Evolutionary conservation across 805 yeast species (phyloP).

Genomic region (Maudiozyma turicensis): DNA sequence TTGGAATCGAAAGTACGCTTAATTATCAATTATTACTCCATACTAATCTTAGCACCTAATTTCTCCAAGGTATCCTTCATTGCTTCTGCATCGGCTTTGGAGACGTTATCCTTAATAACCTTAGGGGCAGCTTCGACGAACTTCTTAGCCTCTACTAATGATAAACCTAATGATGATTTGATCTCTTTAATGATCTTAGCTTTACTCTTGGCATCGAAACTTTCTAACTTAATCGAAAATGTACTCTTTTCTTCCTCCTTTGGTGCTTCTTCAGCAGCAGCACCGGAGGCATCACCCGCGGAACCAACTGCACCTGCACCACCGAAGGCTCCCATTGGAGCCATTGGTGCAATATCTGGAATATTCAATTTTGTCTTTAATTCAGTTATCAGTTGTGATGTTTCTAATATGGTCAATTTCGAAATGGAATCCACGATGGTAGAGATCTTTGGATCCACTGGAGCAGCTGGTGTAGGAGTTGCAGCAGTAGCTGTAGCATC

Average conservation of each 20-base stretch:
- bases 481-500: not conserved
- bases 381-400: conserved; percentile 76
- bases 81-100: conserved; percentile 97
- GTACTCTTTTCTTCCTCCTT: conserved; percentile 86
- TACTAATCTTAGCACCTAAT: conserved; percentile 83
- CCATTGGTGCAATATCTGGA: conserved; percentile 63
- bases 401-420: conserved; percentile 82
- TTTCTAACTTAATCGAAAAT: conserved; percentile 82
- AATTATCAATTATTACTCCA: conserved; percentile 48
- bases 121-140: conserved; percentile 97
- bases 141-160: conserved; percentile 94
- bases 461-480: not conserved
- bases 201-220: conserved; percentile 89
- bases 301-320: conserved; percentile 40
- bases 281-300: conserved; percentile 49
- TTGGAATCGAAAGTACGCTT: not conserved
- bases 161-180: conserved; percentile 79
- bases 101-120: conserved; percentile 85
- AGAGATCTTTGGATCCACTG: conserved; percentile 77
- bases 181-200: conserved; percentile 98
- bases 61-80: conserved; percentile 87
- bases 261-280: conserved; percentile 63
- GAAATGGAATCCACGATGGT: conserved; percentile 87
- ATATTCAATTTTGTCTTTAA: conserved; percentile 77
- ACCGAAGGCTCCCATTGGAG: conserved; percentile 33